Evolutionary conservation across 495 filamentous ascomycete species (phyloP).

Genomic region (Apiosordaria backusii): DNA sequence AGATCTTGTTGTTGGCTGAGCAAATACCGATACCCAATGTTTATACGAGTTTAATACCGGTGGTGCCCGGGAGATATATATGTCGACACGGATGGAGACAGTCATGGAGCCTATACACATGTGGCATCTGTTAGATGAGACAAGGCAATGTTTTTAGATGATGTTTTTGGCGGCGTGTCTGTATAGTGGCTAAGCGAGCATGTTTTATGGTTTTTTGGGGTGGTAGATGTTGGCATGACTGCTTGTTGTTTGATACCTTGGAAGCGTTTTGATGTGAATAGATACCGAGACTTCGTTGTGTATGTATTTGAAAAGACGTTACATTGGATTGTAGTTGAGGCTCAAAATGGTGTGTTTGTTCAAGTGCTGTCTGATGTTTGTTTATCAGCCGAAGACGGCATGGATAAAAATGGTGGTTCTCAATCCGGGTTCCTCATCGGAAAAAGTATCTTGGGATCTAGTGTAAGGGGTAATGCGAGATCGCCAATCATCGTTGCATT

Average conservation of each 20-base stretch:
- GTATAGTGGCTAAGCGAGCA: background rate
- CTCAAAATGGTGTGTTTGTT: background rate
- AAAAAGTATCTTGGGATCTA: background rate
- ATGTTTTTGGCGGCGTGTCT: background rate
- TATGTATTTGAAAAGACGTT: background rate
- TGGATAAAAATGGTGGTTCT: background rate
- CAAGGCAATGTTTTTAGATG: background rate
- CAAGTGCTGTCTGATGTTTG: background rate
- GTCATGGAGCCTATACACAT: background rate
- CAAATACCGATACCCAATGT: slow-evolving; percentile 12
- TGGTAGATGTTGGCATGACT: slow-evolving; percentile 2
- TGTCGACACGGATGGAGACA: background rate
- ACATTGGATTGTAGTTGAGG: background rate
- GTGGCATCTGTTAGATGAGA: slow-evolving; percentile 2
- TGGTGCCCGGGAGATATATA: slow-evolving; percentile 2
- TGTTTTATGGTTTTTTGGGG: background rate
- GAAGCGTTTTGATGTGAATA: slow-evolving; percentile 5
- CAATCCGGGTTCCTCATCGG: background rate
- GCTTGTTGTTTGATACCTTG: slow-evolving; percentile 2
- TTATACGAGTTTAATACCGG: slow-evolving; percentile 14
- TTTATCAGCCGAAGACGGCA: background rate
- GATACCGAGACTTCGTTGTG: background rate
- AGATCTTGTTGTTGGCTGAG: background rate
- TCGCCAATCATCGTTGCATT: background rate
- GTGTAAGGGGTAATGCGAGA: background rate